Evolutionary conservation across 148 eudicot genomes (phyloP).

Genomic region (Chenopodium formosanum): DNA sequence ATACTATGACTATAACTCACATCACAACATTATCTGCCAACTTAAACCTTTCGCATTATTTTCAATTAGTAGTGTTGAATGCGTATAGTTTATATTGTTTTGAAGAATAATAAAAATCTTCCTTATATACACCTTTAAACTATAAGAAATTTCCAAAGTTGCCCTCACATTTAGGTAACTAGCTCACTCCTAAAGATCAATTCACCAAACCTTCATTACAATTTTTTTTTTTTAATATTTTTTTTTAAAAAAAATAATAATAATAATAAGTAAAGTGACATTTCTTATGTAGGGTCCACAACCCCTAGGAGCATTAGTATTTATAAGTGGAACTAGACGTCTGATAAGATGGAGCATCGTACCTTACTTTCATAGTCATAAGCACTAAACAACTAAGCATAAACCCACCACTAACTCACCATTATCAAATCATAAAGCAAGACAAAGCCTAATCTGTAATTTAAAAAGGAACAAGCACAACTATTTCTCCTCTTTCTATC

Average conservation of each 20-base stretch:
- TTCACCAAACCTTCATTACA: background rate
- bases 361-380: slow-evolving; percentile 23
- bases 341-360: slow-evolving; percentile 20
- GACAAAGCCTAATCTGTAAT: slow-evolving; percentile 1
- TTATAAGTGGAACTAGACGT: slow-evolving; percentile 23
- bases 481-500: background rate
- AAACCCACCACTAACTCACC: slow-evolving; percentile 22
- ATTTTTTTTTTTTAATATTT: too few relatives aligned
- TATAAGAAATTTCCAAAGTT: background rate
- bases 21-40: background rate
- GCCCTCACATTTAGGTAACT: background rate
- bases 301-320: slow-evolving; percentile 18
- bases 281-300: slow-evolving; percentile 15
- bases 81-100: background rate
- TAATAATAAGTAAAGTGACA: background rate
- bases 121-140: background rate
- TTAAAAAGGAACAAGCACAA: background rate
- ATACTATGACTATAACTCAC: background rate
- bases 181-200: background rate
- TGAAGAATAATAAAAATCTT: too few relatives aligned
- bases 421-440: slow-evolving; percentile 8
- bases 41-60: background rate
- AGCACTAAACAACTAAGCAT: slow-evolving; percentile 22
- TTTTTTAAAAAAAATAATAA: too few relatives aligned
- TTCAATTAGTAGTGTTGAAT: too few relatives aligned